Evolutionary conservation across 768 basidiomycete genomes (phyloP), one percentile per base, ranked within the genome.

Genomic region (Megacollybia marginata): DNA sequence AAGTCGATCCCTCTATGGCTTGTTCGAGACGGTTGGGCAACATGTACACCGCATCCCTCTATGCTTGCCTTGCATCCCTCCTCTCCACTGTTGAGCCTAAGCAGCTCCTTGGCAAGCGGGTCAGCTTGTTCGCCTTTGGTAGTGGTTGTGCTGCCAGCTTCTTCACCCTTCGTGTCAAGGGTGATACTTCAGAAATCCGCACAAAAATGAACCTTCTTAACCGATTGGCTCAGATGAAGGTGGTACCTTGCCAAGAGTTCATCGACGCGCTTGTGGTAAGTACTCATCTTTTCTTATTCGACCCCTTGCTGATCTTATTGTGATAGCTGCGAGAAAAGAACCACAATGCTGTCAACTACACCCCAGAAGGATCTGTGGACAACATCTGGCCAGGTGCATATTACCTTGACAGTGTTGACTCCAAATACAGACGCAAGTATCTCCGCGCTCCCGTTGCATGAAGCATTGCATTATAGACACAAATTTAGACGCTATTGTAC

Each of bases 1-100:
- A 85, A 61, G 86, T 92, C 16, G 81, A 81, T 55, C 88, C 92
- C 8, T 77, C 74, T 20, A 93, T 95, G 82, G 81, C 83, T 49
- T 88, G 85, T 72, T 92, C 93, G 23, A 80, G 82, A 62, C 84
- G 93, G 42, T 81, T 95, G 55, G 96, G 96, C 12, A 98, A 99
- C 82, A 95, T 93, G 87, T 97, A 99, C 78, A 95, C 96, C 11
- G 96, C 87, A 12, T 94, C 92, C 13, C 75, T 99, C 10, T 98
- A 94, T 64, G 93, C 92, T 42, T 93, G 92, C 57, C 82, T 99
- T 52, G 88, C 94, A 35, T 92, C 89, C 8, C 73, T 98, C 28
- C 62, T 99, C 40, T 79, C 88, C 42, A 75, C 75, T 20, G 79
- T 90, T 35, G 80, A 83, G 58, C 83, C 89, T 9, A 66, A 77